Evolutionary conservation across 2,329 filamentous ascomycete genomes (phyloP), one percentile per base, ranked within the genome.

Genomic region (Cordyceps cateniannulata): DNA sequence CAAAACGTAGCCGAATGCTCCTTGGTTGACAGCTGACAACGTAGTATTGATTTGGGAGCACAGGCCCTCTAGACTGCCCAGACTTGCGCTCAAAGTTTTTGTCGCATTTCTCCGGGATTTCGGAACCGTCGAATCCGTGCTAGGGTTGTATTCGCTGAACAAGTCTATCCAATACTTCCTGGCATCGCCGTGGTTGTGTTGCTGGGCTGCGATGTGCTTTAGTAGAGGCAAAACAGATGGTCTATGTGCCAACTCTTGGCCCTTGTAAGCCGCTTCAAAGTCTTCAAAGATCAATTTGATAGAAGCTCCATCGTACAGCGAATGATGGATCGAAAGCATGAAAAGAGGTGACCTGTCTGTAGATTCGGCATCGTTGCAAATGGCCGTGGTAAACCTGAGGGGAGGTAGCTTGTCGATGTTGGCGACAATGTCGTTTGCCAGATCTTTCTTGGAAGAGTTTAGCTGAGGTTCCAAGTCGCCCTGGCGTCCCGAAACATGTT

Each of bases 281-380:
- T 75, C 72, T 3, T 70, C 65, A 29, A 75, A 53, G 29, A 75
- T 57, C 68, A 75, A 67, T 1, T 65, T 62, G 18, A 75, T 66
- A 1, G 72, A 72, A 38, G 70, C 68, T 7, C 66, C 70, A 61
- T 75, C 73, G 55, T 75, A 75, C 2, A 75, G 67, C 16, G 71
- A 65, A 51, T 75, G 73, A 55, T 74, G 71, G n/a, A 75, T 70
- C 4, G 70, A 68, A 16, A 75, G 59, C 59, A 64, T 67, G 38
- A 69, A 66, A 4, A 74, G 62, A 16, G 71, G 14, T 69, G 68
- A 25, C 60, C 29, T 1, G 32, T 61, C 18, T 64, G 63, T 25
- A 73, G 69, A 57, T 67, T 5, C 64, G 35, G 32, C 50, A 42
- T 53, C 32, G 12, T 42, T 18, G n/a, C 48, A 51, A 24, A 42